A percentile compares a stretch with the other conserved stretches of the same genome.
phyloP scores from a whole-genome alignment of 176 grass and related monocot genomes.

The Zea luxurians region DNA sequence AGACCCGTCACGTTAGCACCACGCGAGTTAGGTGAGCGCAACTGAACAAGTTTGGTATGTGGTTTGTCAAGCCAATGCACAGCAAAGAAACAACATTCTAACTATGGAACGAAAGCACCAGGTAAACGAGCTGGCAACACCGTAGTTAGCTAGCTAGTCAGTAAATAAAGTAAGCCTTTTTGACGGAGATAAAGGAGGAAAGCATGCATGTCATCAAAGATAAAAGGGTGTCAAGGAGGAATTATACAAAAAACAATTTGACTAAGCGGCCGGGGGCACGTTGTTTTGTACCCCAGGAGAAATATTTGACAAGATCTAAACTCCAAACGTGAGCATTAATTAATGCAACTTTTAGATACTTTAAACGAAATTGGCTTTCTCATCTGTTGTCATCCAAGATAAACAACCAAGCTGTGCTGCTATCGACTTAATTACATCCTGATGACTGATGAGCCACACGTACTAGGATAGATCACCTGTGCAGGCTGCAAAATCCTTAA shows the following conservation, averaged over 20 bases:
- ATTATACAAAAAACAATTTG: background rate
- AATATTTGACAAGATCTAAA: slow-evolving; percentile 2
- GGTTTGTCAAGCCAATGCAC: background rate
- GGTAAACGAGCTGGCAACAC: background rate
- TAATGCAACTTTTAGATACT: background rate
- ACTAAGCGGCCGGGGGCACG: background rate
- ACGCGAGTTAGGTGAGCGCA: slow-evolving; percentile 1
- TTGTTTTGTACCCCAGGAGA: background rate
- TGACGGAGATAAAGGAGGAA: background rate
- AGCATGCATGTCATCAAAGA: background rate
- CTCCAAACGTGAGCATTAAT: background rate
- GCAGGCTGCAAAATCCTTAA: no score
- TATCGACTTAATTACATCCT: no score
- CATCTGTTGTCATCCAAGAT: background rate
- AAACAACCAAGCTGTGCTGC: background rate
- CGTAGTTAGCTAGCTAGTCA: background rate
- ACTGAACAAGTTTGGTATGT: background rate
- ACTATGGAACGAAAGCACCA: background rate
- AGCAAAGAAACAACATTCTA: background rate
- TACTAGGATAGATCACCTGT: no score
- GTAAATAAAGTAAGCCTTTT: background rate
- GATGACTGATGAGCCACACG: no score
- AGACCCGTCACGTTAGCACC: background rate
- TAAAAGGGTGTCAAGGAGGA: background rate
- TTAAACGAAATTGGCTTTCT: background rate